These are phyloP conservation scores for Rhododendron mucronatum DNA, from an alignment of 148 eudicot species.

Conservation along the genomic window DNA sequence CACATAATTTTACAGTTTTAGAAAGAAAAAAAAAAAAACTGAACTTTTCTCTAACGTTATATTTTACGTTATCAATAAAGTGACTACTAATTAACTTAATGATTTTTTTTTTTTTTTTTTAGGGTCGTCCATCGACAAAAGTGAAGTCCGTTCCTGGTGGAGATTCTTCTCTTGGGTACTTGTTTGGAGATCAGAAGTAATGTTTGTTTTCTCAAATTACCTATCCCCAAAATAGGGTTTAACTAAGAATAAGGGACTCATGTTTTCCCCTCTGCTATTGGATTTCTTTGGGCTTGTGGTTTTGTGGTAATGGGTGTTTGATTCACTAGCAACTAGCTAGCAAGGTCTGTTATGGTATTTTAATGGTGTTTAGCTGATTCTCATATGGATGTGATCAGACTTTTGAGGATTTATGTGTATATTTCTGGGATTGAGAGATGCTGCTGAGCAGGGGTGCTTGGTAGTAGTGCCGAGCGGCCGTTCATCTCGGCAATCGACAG, in stretches of 20 bases:
- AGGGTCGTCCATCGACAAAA: constrained; percentile 74
- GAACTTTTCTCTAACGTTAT: background rate
- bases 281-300: background rate
- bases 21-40: background rate
- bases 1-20: background rate
- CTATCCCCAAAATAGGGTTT: background rate
- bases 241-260: background rate
- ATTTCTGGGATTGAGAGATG: background rate
- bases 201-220: background rate
- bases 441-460: no score
- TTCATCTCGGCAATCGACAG: no score
- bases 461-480: no score
- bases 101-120: background rate
- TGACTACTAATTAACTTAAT: no score
- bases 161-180: constrained; percentile 73
- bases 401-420: background rate
- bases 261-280: background rate
- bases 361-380: background rate
- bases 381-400: background rate
- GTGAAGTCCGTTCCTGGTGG: constrained; percentile 82
- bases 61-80: no score
- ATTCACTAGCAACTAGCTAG: background rate
- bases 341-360: background rate
- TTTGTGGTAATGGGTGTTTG: background rate
- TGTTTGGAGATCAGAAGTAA: constrained; percentile 71